Conservation (phyloP, 495 filamentous ascomycete genomes). For the Collariella sp. region DNA sequence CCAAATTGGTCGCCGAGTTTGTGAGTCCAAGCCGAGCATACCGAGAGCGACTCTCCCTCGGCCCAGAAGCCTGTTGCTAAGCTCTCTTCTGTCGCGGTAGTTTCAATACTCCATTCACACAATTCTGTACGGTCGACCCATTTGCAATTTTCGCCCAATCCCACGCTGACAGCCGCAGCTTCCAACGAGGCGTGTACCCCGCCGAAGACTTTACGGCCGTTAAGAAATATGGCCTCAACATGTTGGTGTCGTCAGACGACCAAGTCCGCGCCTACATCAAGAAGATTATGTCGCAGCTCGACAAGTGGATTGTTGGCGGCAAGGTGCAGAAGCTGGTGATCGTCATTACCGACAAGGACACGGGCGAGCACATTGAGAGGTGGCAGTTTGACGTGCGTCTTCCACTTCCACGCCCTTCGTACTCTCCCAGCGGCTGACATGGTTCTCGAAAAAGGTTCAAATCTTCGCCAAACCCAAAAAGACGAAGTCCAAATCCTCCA, state of each 20-base stretch:
- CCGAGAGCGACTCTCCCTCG: neutral
- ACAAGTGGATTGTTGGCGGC: slow-evolving; percentile 90
- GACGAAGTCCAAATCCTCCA: slow-evolving; percentile 29
- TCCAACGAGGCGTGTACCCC: slow-evolving; percentile 94
- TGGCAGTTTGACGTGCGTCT: slow-evolving; percentile 91
- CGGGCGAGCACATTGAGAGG: slow-evolving; percentile 87
- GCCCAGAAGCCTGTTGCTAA: neutral
- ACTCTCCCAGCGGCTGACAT: neutral
- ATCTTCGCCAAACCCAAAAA: slow-evolving; percentile 52
- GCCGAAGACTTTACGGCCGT: slow-evolving; percentile 96
- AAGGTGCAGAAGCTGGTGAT: slow-evolving; percentile 96
- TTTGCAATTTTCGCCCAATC: slow-evolving; percentile 2
- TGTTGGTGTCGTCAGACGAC: slow-evolving; percentile 94
- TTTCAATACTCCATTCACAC: slow-evolving; percentile 98
- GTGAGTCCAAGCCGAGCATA: slow-evolving; percentile 43
- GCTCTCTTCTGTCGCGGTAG: slow-evolving; percentile 31
- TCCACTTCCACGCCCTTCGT: neutral
- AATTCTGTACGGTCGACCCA: slow-evolving; percentile 50
- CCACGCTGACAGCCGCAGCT: slow-evolving; percentile 40
- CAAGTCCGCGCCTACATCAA: slow-evolving; percentile 98
- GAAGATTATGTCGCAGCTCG: slow-evolving; percentile 94
- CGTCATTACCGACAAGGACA: slow-evolving; percentile 92
- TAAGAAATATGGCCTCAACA: slow-evolving; percentile 99
- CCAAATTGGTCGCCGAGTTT: slow-evolving; percentile 90
- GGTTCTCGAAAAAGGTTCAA: slow-evolving; percentile 47